Conservation (phyloP, 148 eudicot species). For the Limonium bicolor region DNA sequence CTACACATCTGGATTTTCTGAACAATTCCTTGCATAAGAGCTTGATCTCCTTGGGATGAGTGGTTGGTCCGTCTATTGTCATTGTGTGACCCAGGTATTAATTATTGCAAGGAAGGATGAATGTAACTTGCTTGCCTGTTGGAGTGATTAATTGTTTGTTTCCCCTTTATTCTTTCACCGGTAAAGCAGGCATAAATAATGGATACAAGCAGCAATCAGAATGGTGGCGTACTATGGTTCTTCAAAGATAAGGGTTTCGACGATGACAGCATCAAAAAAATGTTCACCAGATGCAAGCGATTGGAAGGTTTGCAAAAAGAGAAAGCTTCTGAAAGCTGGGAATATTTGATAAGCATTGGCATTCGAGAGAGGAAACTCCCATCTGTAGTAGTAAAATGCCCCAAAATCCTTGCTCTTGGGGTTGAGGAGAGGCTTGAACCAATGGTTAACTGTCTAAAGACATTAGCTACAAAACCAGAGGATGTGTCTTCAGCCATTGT, state of each 20-base stretch:
- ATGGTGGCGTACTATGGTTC: slow-evolving; percentile 61
- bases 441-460: slow-evolving; percentile 69
- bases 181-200: no score
- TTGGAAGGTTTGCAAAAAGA: slow-evolving; percentile 45
- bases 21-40: no score
- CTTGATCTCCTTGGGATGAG: no score
- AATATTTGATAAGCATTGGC: slow-evolving; percentile 63
- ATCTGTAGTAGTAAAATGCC: slow-evolving; percentile 54
- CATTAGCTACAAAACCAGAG: slow-evolving; percentile 60
- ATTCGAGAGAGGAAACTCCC: slow-evolving; percentile 88
- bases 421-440: slow-evolving; percentile 75
- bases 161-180: slow-evolving; percentile 8
- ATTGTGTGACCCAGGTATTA: no score
- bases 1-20: no score
- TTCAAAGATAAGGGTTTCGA: slow-evolving; percentile 88
- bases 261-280: slow-evolving; percentile 56
- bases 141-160: background rate
- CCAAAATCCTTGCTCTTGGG: slow-evolving; percentile 69
- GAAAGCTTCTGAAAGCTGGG: slow-evolving; percentile 73
- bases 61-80: no score
- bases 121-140: background rate
- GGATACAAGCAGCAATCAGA: slow-evolving; percentile 51
- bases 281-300: slow-evolving; percentile 75
- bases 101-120: background rate
- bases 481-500: slow-evolving; percentile 72